Conservation (phyloP, 768 basidiomycete species). For the Auricularia sp. region DNA sequence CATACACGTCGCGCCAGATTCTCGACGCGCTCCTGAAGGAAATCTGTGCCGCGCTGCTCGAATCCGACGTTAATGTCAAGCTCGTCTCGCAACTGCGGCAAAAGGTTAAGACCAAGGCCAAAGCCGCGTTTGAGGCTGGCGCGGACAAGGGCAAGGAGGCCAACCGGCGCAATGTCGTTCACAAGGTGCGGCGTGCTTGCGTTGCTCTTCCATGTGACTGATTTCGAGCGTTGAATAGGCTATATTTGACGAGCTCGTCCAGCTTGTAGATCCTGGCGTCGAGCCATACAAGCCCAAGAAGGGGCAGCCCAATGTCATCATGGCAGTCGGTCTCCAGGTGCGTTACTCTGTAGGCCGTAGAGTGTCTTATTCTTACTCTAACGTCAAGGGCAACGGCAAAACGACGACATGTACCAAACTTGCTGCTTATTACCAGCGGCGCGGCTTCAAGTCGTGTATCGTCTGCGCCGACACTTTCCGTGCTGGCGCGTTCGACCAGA, state of each 20-base stretch:
- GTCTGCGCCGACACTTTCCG: constrained; percentile 99
- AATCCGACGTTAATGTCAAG: constrained; percentile 98
- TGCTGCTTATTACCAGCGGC: constrained; percentile 92
- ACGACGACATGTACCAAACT: constrained; percentile 99
- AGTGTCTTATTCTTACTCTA: constrained; percentile 1
- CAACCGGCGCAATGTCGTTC: constrained; percentile 79
- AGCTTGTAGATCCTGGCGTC: constrained; percentile 88
- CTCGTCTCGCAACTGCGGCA: constrained; percentile 78
- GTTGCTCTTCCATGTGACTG: not conserved
- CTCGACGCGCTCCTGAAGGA: constrained; percentile 92
- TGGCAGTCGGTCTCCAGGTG: constrained; percentile 95
- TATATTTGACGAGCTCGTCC: constrained; percentile 92
- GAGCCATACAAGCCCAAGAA: constrained; percentile 96
- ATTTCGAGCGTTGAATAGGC: constrained; percentile 38
- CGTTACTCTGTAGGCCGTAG: constrained; percentile 11
- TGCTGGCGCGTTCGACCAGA: constrained; percentile 98
- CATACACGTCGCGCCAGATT: constrained; percentile 39
- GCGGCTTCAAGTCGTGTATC: constrained; percentile 93
- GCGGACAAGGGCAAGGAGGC: constrained; percentile 66
- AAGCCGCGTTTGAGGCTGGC: constrained; percentile 60
- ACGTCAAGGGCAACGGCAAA: constrained; percentile 86
- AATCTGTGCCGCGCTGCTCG: constrained; percentile 85
- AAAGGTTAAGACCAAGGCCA: constrained; percentile 85
- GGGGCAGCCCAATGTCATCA: constrained; percentile 86
- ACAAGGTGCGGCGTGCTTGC: constrained; percentile 51